A percentile compares a stretch with the other conserved stretches of the same genome.
Evolutionary conservation across 2,329 filamentous ascomycete genomes (phyloP).

Genomic region (Endocalyx cinctus): DNA sequence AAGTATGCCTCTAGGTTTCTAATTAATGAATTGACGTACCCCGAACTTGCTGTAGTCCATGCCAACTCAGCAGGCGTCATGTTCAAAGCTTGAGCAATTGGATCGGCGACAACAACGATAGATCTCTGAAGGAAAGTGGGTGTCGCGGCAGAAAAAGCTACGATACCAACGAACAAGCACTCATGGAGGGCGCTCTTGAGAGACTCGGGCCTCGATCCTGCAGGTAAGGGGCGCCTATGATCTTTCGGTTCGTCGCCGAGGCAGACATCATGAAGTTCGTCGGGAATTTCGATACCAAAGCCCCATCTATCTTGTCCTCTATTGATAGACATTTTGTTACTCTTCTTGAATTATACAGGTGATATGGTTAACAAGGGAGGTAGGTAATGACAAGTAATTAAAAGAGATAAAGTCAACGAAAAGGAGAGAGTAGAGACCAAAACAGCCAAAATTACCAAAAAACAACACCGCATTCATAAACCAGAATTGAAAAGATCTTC

Average conservation of each 20-base stretch:
- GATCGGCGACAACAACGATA: conserved; percentile 23
- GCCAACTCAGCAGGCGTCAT: conserved; percentile 27
- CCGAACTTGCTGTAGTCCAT: conserved; percentile 28
- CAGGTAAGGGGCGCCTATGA: conserved; percentile 10
- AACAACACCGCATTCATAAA: no score
- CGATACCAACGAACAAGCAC: conserved; percentile 23
- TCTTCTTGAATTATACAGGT: no score
- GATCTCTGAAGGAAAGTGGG: conserved; percentile 29
- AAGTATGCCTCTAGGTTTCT: no score
- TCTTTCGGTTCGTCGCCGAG: conserved; percentile 22
- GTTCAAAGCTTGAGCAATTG: conserved; percentile 19
- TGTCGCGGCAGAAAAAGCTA: conserved; percentile 26
- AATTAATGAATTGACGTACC: conserved; percentile 20
- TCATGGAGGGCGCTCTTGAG: conserved; percentile 22
- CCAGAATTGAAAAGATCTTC: no score
- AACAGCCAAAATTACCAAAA: neutral
- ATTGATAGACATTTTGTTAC: no score
- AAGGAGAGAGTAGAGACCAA: neutral
- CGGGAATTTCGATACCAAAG: conserved; percentile 7
- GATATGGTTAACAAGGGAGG: no score
- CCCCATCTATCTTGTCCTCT: no score
- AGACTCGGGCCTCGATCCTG: conserved; percentile 22
- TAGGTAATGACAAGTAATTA: no score
- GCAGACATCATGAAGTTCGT: conserved; percentile 27
- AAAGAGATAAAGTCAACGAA: no score